These are phyloP conservation scores for Aspergillus japonicus DNA, from an alignment of 2,329 filamentous ascomycete species.

Conservation along the genomic window DNA sequence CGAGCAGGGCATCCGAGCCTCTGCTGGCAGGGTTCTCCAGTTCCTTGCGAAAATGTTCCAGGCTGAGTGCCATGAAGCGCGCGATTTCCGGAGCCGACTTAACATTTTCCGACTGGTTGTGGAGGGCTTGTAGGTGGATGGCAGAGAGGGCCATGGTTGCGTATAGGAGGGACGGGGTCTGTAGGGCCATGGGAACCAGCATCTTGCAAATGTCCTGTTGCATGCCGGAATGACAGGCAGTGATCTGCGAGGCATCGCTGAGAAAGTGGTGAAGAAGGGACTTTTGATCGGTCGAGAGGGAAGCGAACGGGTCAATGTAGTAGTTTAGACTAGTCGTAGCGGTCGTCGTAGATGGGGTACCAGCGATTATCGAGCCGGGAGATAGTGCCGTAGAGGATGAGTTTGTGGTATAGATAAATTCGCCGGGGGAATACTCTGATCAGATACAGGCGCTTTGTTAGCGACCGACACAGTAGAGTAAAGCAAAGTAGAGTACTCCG, in stretches of 20 bases:
- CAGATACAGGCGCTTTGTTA: background rate
- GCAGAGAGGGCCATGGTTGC: constrained; percentile 46
- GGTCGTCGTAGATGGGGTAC: background rate
- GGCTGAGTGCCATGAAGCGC: constrained; percentile 40
- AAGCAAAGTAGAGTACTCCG: background rate
- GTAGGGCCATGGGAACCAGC: constrained; percentile 46
- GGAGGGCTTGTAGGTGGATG: constrained; percentile 41
- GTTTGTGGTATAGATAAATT: constrained; percentile 41
- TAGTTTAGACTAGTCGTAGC: constrained; percentile 23
- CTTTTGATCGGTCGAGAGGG: constrained; percentile 36
- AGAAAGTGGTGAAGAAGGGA: constrained; percentile 43
- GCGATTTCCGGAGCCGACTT: constrained; percentile 40
- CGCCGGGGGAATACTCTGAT: constrained; percentile 40
- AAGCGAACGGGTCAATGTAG: constrained; percentile 39
- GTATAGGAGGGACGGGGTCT: constrained; percentile 44
- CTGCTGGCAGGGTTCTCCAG: constrained; percentile 34
- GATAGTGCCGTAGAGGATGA: constrained; percentile 17
- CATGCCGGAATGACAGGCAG: constrained; percentile 42
- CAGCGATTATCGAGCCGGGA: constrained; percentile 3
- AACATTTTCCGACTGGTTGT: constrained; percentile 37
- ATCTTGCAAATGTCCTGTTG: constrained; percentile 44
- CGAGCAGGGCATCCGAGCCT: constrained; percentile 38
- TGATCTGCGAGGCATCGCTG: constrained; percentile 43
- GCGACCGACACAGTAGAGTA: background rate
- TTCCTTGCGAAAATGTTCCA: constrained; percentile 43